These are phyloP conservation scores for Casaregolazyma suthepensis DNA, from an alignment of 1,139 yeast species.

Conservation along the genomic window DNA sequence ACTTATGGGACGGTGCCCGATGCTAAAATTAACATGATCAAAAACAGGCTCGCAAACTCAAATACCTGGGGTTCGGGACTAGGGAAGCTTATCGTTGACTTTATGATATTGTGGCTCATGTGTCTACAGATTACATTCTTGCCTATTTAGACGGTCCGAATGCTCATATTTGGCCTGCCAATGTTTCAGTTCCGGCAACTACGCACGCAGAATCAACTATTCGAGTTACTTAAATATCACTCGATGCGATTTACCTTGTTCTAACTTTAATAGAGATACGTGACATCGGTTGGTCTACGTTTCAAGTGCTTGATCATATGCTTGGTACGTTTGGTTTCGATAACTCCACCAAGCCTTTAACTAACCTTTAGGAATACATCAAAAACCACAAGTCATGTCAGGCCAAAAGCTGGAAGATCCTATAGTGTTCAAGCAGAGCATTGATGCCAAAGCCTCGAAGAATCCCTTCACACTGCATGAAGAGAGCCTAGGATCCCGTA, in stretches of 20 bases:
- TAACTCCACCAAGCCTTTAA: background rate
- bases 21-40: background rate
- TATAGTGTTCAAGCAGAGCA: conserved; percentile 14
- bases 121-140: background rate
- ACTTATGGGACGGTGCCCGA: background rate
- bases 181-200: background rate
- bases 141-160: background rate
- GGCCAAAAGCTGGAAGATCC: conserved; percentile 16
- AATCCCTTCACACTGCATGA: background rate
- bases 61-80: background rate
- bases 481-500: background rate
- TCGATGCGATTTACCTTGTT: background rate
- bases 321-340: background rate
- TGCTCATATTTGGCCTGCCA: background rate
- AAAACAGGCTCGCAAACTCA: background rate
- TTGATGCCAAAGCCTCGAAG: background rate
- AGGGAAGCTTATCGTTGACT: background rate
- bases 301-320: background rate
- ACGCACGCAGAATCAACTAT: background rate
- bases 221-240: background rate
- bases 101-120: background rate
- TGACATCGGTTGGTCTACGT: background rate
- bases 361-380: background rate
- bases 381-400: background rate
- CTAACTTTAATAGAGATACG: background rate